Evolutionary conservation across 2,329 filamentous ascomycete species (phyloP), one percentile per base, ranked within the genome.

Genomic region (Lecanoromycetidae sp.): DNA sequence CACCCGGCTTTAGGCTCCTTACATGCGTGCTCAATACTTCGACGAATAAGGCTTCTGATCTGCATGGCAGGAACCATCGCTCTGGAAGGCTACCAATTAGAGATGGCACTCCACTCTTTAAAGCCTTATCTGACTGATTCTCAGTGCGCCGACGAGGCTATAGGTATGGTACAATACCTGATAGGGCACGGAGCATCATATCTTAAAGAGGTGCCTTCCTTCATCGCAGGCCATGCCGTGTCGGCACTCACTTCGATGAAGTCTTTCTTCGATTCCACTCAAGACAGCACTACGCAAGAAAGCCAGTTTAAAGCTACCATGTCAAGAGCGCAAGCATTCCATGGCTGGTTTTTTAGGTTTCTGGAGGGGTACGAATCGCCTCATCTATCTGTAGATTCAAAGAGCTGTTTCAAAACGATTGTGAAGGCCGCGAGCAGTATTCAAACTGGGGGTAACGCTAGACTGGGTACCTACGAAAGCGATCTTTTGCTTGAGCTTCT

Each of bases 91-190:
- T 96, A 96, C 59, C 84, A 87, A 9, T 63, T 95, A 12, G 86
- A 98, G 62, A 91, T 95, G 84, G 71, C 94, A 0, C 71, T 98
- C 1, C 84, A 87, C 57, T 82, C 84, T 1, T 71, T 94, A 17
- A 75, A 83, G 8, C 79, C 80, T 0, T 93, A 87, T 55, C 69
- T 96, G 5, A 81, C 82, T 1, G 82, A 96, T 55, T 74, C 81
- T 0, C 83, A 93, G 58, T 96, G 90, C 62, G 84, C 88, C 8
- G 86, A 94, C 58, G 91, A 98, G 66, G 81, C 85, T 1, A 72
- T 96, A 36, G 90, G 88, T 0, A 76, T 98, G 27, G 79, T 84
- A 50, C 83, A 87, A 61, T 95, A 94, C 63, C 72, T 99, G 1
- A 70, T 96, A 12, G 69, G 76, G 5, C 74, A 75, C 43, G 87